Base-by-base conservation (phyloP, 768 basidiomycete species). In the Leccinum ochraceum region DNA sequence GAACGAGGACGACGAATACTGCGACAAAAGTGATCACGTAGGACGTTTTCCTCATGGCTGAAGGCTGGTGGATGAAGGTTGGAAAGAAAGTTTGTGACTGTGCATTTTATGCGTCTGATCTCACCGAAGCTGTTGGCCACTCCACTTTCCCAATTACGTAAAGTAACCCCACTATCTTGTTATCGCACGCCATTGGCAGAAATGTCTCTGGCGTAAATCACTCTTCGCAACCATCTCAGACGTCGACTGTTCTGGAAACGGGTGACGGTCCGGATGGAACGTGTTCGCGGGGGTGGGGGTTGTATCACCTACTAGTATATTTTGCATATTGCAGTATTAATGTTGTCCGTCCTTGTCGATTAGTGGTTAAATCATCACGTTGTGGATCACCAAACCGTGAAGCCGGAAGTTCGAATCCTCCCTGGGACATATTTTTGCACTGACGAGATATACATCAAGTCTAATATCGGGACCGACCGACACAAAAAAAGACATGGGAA, bases 11-110 rank as follows among this genome's bases (percentile, higher is more conserved):
- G 14, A 81, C 58, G 3, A 79, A 67, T 1, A 88, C 83, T 30
- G 83, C 82, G 60, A 84, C 63, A 64, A 89, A 87, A 0, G 88
- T 83, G 55, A 88, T 63, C 28, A 81, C 82, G 63, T 91, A 91
- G 1, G 87, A 90, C 1, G 80, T 83, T 67, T 88, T 89, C 63
- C 88, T 79, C 88, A 90, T 88, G 30, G 56, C 68, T 54, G 53
- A 42, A 13, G 30, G 54, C 11, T 54, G 54, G 37, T 28, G 52
- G 54, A 32, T 17, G 53, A 22, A 42, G 6, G 37, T 26, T 10
- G 48, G 36, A 22, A 24, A n/a, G 6, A 48, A 48, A 64, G 20
- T 17, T 13, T 53, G 13, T 44, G 50, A 22, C 13, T n/a, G 36
- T 26, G 36, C 54, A 55, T 10, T 55, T 39, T 54, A 54, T 34